Base-by-base conservation (phyloP, 768 basidiomycete species). In the Mycena belliarum region DNA sequence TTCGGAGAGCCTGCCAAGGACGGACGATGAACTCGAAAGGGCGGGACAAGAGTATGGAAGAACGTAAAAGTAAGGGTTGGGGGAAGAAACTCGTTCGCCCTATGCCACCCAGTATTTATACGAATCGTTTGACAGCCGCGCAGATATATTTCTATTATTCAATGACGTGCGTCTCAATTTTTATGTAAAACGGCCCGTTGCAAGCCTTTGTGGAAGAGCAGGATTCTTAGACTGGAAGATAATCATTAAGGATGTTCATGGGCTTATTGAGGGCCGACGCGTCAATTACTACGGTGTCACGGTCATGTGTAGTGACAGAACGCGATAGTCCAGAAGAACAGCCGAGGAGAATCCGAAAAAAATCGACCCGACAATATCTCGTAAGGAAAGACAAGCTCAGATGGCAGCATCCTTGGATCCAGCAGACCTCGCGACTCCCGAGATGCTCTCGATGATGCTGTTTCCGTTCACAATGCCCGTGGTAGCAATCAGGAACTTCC, bases 381-480 rank as follows among this genome's bases (percentile, higher is more conserved):
- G n/a, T n/a, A 21, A 11, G 24, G 25, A 15, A 18, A 42, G 2
- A 9, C 24, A 4, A 7, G 12, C 33, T 41, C 40, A 80, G 59
- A 81, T 69, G 33, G 72, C 74, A 53, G 74, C 77, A 65, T 80
- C 79, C 69, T 77, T 83, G 18, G 75, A 63, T 52, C 70, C 72
- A 63, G 67, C 66, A 45, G 66, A 55, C 56, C 71, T 72, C 32
- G 62, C 57, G 21, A 69, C 60, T 40, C 79, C 84, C 53, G 82
- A 81, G 58, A 91, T 81, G 63, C 87, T 80, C 67, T 89, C 87
- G 49, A 91, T 76, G 57, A 92, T 76, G 69, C 81, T 85, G 45
- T 77, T 75, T 53, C 95, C 95, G 66, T 82, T 96, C 59, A 96
- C 78, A 28, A 97, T 93, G 15, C 92, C 89, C 24, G 95, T 97